Percentiles rank a stretch among this genome's conserved stretches.
phyloP scores from a whole-genome alignment of 139 green algal genomes.

The Chlamydomonas incerta region DNA sequence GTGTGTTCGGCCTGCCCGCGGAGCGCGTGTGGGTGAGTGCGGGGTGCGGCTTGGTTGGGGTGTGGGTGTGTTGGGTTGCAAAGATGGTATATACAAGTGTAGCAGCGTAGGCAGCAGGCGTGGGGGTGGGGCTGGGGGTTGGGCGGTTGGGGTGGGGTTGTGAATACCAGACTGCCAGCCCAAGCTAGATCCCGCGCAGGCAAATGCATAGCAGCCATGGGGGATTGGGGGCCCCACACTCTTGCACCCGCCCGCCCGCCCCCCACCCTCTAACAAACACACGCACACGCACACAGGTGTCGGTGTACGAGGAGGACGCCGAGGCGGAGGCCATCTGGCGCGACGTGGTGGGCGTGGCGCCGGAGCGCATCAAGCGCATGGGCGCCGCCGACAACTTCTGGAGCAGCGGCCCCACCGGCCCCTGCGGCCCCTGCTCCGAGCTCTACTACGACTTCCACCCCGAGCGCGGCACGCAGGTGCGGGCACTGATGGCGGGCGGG shows the following conservation, averaged over 20 bases:
- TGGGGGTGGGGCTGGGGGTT: no score
- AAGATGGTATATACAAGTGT: no score
- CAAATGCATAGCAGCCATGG: no score
- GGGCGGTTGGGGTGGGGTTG: no score
- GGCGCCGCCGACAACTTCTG: slow-evolving; percentile 96
- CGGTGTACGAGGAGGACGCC: slow-evolving; percentile 91
- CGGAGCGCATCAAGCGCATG: slow-evolving; percentile 85
- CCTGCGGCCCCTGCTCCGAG: slow-evolving; percentile 96
- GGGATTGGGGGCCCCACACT: no score
- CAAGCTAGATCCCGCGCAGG: no score
- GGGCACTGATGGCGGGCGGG: slow-evolving; percentile 35
- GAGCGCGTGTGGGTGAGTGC: slow-evolving; percentile 85
- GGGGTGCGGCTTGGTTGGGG: no score
- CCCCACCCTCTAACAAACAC: no score
- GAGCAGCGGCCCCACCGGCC: slow-evolving; percentile 84
- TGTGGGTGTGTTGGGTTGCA: no score
- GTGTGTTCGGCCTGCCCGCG: slow-evolving; percentile 74
- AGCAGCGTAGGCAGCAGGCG: no score
- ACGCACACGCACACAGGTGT: slow-evolving; percentile 1
- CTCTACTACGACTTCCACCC: slow-evolving; percentile 97
- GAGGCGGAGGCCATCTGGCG: slow-evolving; percentile 90
- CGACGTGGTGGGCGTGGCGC: slow-evolving; percentile 80
- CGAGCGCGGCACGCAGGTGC: slow-evolving; percentile 67
- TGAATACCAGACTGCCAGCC: no score
- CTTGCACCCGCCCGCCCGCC: no score